A percentile compares a stretch with the other conserved stretches of the same genome.
Conservation (phyloP, 164 flowering plant genomes). For the Macadamia integrifolia region DNA sequence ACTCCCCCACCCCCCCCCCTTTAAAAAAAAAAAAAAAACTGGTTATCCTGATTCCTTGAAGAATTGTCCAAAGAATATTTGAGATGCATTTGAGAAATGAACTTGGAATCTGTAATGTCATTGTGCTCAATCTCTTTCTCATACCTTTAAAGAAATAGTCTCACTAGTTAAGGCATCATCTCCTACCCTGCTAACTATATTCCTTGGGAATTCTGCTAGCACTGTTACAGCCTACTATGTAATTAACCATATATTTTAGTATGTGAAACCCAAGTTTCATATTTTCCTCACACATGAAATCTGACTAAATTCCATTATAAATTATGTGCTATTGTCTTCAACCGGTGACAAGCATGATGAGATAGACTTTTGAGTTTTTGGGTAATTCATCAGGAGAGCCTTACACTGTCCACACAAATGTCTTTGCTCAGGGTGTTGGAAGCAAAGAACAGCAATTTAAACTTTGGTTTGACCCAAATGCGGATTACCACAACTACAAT, state of each 20-base stretch:
- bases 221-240: conserved; percentile 74
- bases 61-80: too few species aligned
- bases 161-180: neutral
- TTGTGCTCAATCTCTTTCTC: neutral
- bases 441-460: conserved; percentile 72
- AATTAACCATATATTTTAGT: conserved; percentile 23
- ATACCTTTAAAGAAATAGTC: neutral
- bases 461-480: too few species aligned
- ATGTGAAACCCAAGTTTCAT: neutral
- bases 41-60: too few species aligned
- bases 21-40: too few species aligned
- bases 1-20: too few species aligned
- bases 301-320: conserved; percentile 1
- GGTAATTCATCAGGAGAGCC: conserved; percentile 77
- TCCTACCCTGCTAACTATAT: conserved; percentile 63
- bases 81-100: too few species aligned
- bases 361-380: conserved; percentile 81
- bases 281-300: neutral
- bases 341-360: conserved; percentile 53
- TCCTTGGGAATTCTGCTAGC: conserved; percentile 70
- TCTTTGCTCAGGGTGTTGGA: conserved; percentile 62
- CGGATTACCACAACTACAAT: too few species aligned
- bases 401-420: conserved; percentile 66
- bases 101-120: too few species aligned
- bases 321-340: conserved; percentile 51